A percentile compares a stretch with the other conserved stretches of the same genome.
phyloP scores from a whole-genome alignment of 345 rosid genomes.

The sweet orange (Citrus sinensis) region DNA sequence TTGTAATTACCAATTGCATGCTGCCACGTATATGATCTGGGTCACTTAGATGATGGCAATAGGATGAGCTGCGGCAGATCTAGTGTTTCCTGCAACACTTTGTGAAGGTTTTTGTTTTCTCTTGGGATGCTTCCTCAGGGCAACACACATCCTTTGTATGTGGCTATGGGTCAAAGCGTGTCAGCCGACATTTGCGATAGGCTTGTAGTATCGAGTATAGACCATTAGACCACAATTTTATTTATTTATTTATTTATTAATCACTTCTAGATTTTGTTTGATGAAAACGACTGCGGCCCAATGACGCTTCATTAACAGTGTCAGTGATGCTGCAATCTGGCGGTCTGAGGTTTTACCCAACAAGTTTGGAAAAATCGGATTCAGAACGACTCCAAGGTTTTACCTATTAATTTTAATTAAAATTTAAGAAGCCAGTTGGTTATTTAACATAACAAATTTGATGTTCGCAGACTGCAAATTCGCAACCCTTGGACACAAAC shows the following conservation, averaged over 20 bases:
- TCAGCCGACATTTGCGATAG: not conserved
- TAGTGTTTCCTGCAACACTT: not conserved
- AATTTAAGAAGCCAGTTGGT: not conserved
- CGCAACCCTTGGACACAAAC: not conserved
- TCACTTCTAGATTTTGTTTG: not conserved
- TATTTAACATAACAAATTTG: not conserved
- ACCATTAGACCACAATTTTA: too few relatives aligned
- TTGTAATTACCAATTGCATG: not conserved
- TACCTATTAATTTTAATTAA: too few relatives aligned
- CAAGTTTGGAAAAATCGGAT: not conserved
- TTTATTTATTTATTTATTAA: too few relatives aligned
- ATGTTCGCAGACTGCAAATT: not conserved
- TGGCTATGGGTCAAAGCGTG: not conserved
- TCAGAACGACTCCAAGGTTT: not conserved
- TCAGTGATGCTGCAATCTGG: not conserved
- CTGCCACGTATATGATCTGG: not conserved
- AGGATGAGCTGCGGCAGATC: not conserved
- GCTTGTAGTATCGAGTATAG: not conserved
- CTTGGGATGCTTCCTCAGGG: slow-evolving; percentile 14
- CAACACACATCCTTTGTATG: not conserved
- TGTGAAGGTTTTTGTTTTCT: not conserved
- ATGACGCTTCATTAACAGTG: not conserved
- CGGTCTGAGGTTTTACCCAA: not conserved
- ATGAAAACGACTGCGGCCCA: slow-evolving; percentile 5
- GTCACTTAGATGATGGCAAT: not conserved